A percentile compares a stretch with the other conserved stretches of the same genome.
Evolutionary conservation across 495 filamentous ascomycete genomes (phyloP).

Genomic region (Penicillium desertorum): DNA sequence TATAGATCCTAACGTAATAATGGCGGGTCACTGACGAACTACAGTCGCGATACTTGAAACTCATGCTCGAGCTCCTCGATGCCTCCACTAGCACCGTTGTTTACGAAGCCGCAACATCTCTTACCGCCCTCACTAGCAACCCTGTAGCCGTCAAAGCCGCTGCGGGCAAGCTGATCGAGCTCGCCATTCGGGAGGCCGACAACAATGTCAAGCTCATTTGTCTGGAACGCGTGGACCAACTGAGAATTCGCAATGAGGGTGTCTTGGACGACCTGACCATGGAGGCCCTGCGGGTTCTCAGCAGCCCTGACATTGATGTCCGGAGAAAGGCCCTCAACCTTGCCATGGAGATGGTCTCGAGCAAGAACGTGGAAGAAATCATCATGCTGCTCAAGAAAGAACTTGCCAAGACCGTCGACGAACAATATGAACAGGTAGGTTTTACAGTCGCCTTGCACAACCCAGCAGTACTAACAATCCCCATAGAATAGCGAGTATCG

Average conservation of each 20-base stretch:
- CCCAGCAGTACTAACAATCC: conserved; percentile 21
- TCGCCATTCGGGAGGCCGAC: conserved; percentile 94
- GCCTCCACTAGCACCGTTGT: conserved; percentile 91
- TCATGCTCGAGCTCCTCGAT: conserved; percentile 97
- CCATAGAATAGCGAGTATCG: conserved; percentile 88
- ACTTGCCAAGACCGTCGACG: conserved; percentile 94
- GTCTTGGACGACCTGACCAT: conserved; percentile 95
- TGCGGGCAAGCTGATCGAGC: conserved; percentile 92
- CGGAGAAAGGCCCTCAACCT: conserved; percentile 88
- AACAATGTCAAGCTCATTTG: conserved; percentile 99
- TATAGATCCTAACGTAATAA: neutral
- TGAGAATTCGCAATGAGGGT: conserved; percentile 89
- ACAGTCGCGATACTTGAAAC: conserved; percentile 81
- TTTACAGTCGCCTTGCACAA: neutral
- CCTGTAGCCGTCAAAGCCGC: conserved; percentile 97
- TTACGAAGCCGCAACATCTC: conserved; percentile 97
- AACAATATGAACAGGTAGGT: conserved; percentile 89
- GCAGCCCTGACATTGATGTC: conserved; percentile 95
- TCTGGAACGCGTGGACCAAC: conserved; percentile 87
- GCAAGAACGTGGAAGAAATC: conserved; percentile 98
- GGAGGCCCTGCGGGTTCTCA: conserved; percentile 95
- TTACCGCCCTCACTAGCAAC: conserved; percentile 92
- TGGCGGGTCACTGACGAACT: conserved; percentile 28
- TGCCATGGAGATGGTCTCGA: conserved; percentile 95
- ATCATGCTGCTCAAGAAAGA: conserved; percentile 96